Base-by-base conservation (phyloP, 2,329 filamentous ascomycete genomes). In the Gaeumannomyces tritici region DNA sequence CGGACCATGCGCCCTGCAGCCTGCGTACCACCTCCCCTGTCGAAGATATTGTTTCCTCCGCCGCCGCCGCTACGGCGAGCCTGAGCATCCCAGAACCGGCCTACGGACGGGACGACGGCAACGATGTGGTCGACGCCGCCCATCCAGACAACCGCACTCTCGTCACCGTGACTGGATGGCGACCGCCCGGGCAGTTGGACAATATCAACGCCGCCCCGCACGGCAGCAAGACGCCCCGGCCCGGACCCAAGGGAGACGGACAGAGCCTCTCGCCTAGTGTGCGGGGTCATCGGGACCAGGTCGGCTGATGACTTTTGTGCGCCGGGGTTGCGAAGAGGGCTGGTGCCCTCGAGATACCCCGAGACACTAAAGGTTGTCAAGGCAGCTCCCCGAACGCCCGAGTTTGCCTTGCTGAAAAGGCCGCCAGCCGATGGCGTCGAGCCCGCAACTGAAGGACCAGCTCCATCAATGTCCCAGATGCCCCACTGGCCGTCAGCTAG, bases 401-500 rank as follows among this genome's bases (percentile, higher is more conserved):
- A 73, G 62, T 77, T 77, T 35, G 82, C 73, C 66, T 79, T 83
- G 55, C 76, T 79, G 28, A 83, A 77, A 4, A 84, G 71, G 59
- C 77, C 71, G 60, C 63, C 47, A 68, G 59, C 33, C 24, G 59
- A 61, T 18, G 55, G 24, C 4, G 42, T 51, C 51, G 59, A 57
- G 65, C 67, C 56, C 18, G 56, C 61, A 1, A 66, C 62, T 47
- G 78, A 71, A 1, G 83, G 81, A 54, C 80, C 81, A 33, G 77
- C 77, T 9, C 84, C 83, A 65, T 87, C 83, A 57, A 88, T 78
- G 67, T 88, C 85, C 85, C 85, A 88, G 42, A 88, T 82, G 18
- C 84, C 86, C 86, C 86, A 88, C 70, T 85, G 84, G 8, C 85
- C 86, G 66, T 88, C 86, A 1, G 82, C 81, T 4, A 88, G 74